Evolutionary conservation across 179 eudicot species (phyloP), one percentile per base, ranked within the genome.

Genomic region (Drosera spatulata): DNA sequence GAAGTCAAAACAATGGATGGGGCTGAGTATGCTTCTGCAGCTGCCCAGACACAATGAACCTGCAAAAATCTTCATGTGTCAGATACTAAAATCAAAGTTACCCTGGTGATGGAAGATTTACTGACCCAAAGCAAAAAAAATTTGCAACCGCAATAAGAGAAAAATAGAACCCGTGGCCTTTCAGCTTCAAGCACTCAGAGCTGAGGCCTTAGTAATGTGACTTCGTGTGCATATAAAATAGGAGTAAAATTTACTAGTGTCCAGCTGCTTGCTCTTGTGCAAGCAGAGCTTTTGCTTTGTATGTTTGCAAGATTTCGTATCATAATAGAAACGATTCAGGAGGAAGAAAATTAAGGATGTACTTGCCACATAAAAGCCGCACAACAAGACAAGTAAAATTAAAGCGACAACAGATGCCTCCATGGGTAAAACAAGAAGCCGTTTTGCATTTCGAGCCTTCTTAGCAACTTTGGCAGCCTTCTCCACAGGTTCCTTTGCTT

Each of bases 1-100:
- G 95, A 80, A 55, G 97, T 86, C 66, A 94, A 70, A 59, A 94
- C 99, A 56, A 94, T 94, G 60, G 99, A 94, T 54, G 97, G 99
- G 22, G 99, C 96, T 10, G 99, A 94, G 71, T 94, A 94, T 56
- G 99, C 97, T 79, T 94, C 99, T 66, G 99, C 88, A 53, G 99
- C 96, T 9, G 96, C 99, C 96, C 99, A 94, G 59, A 91, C 96
- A 77, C 93, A 86, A 66, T 93, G 99, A 56, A 85, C 87, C 91
- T 85, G 65, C 71, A 78, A 53, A 43, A 37, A 53, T 38, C 4
- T 42, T 14, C 22, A 22, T 14, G 49, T 60, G 33, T 61, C 55
- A 60, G 44, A 52, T 38, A 41, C 53, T 49, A 5, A 2, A 12
- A 8, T n/a, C 37, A 53, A 53, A 12, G 37, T n/a, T 6, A 53